Evolutionary conservation across 2,329 filamentous ascomycete species (phyloP), one percentile per base, ranked within the genome.

Genomic region (Fusarium clavum): DNA sequence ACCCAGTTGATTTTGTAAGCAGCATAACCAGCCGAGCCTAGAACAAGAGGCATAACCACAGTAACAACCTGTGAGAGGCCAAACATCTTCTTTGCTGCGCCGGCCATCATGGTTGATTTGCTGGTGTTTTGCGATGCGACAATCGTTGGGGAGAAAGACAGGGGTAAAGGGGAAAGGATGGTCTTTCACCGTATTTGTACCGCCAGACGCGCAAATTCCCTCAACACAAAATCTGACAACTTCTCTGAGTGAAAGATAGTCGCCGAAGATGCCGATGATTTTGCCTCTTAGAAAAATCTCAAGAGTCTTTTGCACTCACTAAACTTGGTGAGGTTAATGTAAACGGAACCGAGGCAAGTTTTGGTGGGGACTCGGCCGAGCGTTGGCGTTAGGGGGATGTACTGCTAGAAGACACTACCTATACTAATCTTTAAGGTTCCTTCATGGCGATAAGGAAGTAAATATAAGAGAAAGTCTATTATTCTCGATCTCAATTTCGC

Each of bases 1-100:
- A 72, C 69, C 79, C 83, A 84, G 72, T 87, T 79, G 62, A 84
- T 74, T 61, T 81, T 81, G 61, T 81, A 82, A 4, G 83, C 81
- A 3, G 81, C 83, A 72, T 87, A 88, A 20, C 82, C 85, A 20
- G 82, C 73, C 2, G 81, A 81, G 9, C 81, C 83, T 3, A 82
- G 68, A 16, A 77, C 76, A 16, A 83, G 74, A 2, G 85, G 83
- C 52, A 83, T 61, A 43, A 86, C 72, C 43, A 84, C 75, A 27
- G 83, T 82, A 46, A 79, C 67, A 20, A 76, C 74, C 32, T 79
- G 57, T 55, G 78, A 74, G 34, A 81, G 70, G 40, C 76, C 76
- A 41, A 77, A 76, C 52, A 79, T 72, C 65, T 79, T 81, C 74
- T 70, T 74, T 25, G 70, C 66, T 22, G 76, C 79, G 48, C 78